Conservation (phyloP, 164 flowering plant species). For the Nymphaea thermarum region DNA sequence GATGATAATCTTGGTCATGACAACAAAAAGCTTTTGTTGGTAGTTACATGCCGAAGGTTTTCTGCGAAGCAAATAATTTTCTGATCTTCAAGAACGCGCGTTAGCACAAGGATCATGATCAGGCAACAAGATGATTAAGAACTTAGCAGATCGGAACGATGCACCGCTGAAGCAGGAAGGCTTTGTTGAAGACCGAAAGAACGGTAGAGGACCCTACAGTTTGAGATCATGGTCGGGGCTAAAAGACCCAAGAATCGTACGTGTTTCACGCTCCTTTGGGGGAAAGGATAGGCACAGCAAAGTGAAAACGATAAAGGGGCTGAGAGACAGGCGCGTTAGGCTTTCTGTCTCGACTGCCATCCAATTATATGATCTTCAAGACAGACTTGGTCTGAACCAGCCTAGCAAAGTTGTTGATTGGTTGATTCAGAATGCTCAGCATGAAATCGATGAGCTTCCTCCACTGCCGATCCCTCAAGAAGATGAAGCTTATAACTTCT, state of each 20-base stretch:
- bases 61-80: too few species aligned
- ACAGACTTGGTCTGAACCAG: conserved; percentile 65
- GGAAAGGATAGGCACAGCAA: conserved; percentile 91
- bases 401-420: conserved; percentile 89
- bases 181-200: conserved; percentile 12
- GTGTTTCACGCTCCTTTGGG: conserved; percentile 68
- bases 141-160: conserved; percentile 21
- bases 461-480: conserved; percentile 51
- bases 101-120: too few species aligned
- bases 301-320: conserved; percentile 70
- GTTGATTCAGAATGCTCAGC: conserved; percentile 59
- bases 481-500: conserved; percentile 15
- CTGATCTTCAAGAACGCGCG: too few species aligned
- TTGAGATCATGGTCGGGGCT: conserved; percentile 45
- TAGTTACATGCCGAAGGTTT: too few species aligned
- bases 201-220: conserved; percentile 22
- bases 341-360: conserved; percentile 80
- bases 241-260: conserved; percentile 64
- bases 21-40: too few species aligned
- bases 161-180: conserved; percentile 24
- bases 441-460: conserved; percentile 66
- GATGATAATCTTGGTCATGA: too few species aligned
- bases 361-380: conserved; percentile 84
- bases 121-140: conserved; percentile 21
- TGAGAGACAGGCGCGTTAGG: conserved; percentile 77